Conservation (phyloP, 208 protist genomes). For the Crithidia bombi region DNA sequence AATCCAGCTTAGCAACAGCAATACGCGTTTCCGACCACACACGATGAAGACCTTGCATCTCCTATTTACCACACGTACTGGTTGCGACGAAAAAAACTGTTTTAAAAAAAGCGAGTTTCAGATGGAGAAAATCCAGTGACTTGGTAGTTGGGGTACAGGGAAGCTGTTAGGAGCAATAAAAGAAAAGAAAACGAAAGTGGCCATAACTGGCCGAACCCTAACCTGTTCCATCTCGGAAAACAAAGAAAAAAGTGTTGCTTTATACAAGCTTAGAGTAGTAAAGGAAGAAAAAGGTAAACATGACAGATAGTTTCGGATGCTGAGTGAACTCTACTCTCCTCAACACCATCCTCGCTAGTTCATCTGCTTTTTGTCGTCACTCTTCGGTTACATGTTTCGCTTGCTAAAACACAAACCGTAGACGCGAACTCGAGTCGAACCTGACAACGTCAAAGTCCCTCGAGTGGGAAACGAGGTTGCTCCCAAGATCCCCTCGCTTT, state of each 20-base stretch:
- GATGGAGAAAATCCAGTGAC: constrained; percentile 13
- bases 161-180: constrained; percentile 18
- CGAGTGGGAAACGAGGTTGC: no score
- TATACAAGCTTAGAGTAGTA: constrained; percentile 7
- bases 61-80: background rate
- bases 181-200: constrained; percentile 8
- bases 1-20: background rate
- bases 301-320: background rate
- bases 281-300: constrained; percentile 19
- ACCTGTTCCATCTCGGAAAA: background rate
- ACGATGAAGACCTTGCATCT: background rate
- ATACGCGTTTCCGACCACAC: background rate
- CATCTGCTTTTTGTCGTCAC: background rate
- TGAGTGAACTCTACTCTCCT: constrained; percentile 4
- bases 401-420: constrained; percentile 19
- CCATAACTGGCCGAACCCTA: constrained; percentile 3
- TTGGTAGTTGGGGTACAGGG: constrained; percentile 5
- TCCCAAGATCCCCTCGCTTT: background rate
- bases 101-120: background rate
- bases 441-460: no score
- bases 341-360: background rate
- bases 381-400: constrained; percentile 1
- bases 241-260: constrained; percentile 2
- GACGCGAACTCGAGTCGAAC: background rate
- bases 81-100: background rate